A percentile compares a stretch with the other conserved stretches of the same genome.
phyloP scores from a whole-genome alignment of 139 green algal genomes.

The Eudorina sp. region DNA sequence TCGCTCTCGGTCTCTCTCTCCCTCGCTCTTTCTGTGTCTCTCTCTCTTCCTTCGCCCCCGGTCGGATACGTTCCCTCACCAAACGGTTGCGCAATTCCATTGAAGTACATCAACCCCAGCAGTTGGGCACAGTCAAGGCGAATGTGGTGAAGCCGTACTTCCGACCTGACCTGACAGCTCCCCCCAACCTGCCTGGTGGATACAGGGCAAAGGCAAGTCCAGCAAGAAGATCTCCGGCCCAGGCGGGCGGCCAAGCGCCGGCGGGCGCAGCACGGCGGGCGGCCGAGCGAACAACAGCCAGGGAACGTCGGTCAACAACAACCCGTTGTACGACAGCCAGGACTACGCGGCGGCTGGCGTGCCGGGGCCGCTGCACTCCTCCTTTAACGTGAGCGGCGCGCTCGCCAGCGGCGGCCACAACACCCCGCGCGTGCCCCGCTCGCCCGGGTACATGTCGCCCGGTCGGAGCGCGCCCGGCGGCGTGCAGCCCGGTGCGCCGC shows the following conservation, averaged over 20 bases:
- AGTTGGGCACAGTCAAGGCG: neutral
- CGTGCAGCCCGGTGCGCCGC: neutral
- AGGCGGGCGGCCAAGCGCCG: neutral
- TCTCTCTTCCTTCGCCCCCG: too few species aligned
- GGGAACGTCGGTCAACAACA: slow-evolving; percentile 38
- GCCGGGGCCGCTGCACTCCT: neutral
- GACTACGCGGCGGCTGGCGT: neutral
- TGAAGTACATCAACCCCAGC: too few species aligned
- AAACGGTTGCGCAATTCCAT: too few species aligned
- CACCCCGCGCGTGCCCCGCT: neutral
- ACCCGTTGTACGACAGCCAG: slow-evolving; percentile 52
- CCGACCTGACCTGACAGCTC: neutral
- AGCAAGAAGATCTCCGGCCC: slow-evolving; percentile 13
- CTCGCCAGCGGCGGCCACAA: neutral
- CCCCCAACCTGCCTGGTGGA: too few species aligned
- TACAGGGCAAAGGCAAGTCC: slow-evolving; percentile 28
- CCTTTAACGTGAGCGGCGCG: slow-evolving; percentile 15
- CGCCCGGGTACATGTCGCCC: neutral
- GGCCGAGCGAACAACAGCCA: neutral
- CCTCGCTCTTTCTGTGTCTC: too few species aligned
- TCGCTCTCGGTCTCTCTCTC: too few species aligned
- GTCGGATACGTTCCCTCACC: too few species aligned
- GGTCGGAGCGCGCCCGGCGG: neutral
- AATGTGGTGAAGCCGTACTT: neutral
- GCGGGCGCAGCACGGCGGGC: neutral